These are phyloP conservation scores for Sporisorium reilianum DNA, from an alignment of 1,284 basidiomycete genomes.

Conservation along the genomic window DNA sequence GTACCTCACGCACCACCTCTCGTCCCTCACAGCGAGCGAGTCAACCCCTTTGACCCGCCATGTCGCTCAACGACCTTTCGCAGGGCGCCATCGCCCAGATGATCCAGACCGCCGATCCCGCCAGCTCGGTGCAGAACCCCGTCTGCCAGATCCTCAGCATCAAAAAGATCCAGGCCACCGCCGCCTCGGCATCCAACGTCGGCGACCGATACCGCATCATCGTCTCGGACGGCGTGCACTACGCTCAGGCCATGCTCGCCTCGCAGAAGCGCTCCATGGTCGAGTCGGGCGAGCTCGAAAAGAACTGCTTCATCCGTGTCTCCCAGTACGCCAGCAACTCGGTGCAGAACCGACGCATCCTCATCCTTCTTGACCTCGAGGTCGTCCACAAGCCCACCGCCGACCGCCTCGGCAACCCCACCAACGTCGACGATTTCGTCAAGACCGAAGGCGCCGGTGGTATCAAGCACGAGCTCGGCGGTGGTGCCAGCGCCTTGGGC, in stretches of 20 bases:
- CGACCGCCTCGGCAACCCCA: slow-evolving; percentile 61
- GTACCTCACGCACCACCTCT: background rate
- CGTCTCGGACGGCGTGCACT: slow-evolving; percentile 66
- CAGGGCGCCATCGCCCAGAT: slow-evolving; percentile 62
- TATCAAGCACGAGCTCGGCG: slow-evolving; percentile 40
- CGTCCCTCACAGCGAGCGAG: background rate
- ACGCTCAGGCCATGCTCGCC: slow-evolving; percentile 82
- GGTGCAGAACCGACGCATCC: slow-evolving; percentile 82
- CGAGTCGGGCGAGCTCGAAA: slow-evolving; percentile 77
- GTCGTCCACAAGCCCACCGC: slow-evolving; percentile 42
- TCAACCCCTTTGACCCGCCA: slow-evolving; percentile 1
- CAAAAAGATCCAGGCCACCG: slow-evolving; percentile 63
- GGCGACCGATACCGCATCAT: slow-evolving; percentile 67
- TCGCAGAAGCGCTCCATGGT: slow-evolving; percentile 88
- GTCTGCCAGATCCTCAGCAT: slow-evolving; percentile 67
- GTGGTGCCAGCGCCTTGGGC: slow-evolving; percentile 22
- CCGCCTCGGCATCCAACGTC: slow-evolving; percentile 47
- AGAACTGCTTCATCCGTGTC: slow-evolving; percentile 80
- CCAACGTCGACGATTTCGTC: slow-evolving; percentile 51
- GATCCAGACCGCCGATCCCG: slow-evolving; percentile 56
- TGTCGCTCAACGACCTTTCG: slow-evolving; percentile 57
- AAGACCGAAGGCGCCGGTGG: slow-evolving; percentile 25
- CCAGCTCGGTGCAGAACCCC: slow-evolving; percentile 53
- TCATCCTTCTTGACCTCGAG: slow-evolving; percentile 85
- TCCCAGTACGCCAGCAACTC: slow-evolving; percentile 85